Evolutionary conservation across 805 yeast genomes (phyloP), one percentile per base, ranked within the genome.

Genomic region (Metschnikowia lochheadii): DNA sequence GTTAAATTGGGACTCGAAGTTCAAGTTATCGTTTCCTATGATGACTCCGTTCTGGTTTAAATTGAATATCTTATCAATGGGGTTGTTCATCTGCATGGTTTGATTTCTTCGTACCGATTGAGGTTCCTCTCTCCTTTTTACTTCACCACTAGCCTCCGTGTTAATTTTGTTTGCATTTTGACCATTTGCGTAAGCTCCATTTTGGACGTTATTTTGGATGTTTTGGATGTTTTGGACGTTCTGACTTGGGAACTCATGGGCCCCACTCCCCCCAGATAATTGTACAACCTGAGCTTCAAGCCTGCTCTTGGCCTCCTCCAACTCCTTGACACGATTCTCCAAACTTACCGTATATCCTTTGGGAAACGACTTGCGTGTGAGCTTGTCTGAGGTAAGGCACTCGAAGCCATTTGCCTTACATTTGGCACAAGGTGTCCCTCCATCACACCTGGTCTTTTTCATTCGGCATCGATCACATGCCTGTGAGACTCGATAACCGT

Each of bases 381-480:
- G 66, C 61, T 84, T 85, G 66, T 86, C 92, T 49, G 86, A 80
- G 3, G 86, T 85, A 38, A 81, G 78, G 64, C 95, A 87, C 41
- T 78, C 81, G 58, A 83, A 83, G 0, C 84, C 85, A 40, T 83
- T 81, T 54, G 79, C 79, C 34, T 70, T 67, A 62, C 94, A 87
- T 60, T 84, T 84, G 35, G 82, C 73, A 63, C 95, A 87, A 1
- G 90, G 90, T 2, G 80, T 75, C 51, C 76, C 73, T 1, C 91
- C 92, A 59, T 85, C 87, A 66, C 94, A 87, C 55, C 83, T 82
- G 55, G 85, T 84, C 66, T 86, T 87, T 57, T 87, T 84, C 55
- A 84, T 80, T 41, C 92, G 72, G 59, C 94, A 87, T 33, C 94
- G 70, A 64, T 87, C 94, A 67, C 95, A 87, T 2, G 94, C 94